phyloP scores from a whole-genome alignment of 2,329 filamentous ascomycete genomes.

The Juglanconis juglandina region DNA sequence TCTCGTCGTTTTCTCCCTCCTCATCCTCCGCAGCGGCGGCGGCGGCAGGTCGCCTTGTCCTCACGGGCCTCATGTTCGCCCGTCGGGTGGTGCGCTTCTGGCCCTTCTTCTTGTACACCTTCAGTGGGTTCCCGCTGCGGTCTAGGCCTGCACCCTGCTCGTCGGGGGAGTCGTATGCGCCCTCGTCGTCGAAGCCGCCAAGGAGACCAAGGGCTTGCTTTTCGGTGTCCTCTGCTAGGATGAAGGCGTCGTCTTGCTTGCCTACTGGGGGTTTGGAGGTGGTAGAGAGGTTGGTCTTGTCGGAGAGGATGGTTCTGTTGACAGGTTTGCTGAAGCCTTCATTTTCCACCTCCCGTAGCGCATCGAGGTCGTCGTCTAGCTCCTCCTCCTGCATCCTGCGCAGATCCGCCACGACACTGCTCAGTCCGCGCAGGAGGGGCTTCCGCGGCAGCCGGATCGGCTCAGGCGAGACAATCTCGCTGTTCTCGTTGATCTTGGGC shows the following conservation, averaged over 20 bases:
- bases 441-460: constrained; percentile 55
- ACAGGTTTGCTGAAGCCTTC: constrained; percentile 29
- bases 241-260: constrained; percentile 27
- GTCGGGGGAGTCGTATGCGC: constrained; percentile 50
- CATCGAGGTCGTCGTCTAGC: constrained; percentile 71
- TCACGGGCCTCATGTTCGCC: constrained; percentile 59
- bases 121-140: constrained; percentile 57
- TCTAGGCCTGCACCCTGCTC: constrained; percentile 47
- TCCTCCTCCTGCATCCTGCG: constrained; percentile 66
- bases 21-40: constrained; percentile 29
- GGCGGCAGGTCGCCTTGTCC: constrained; percentile 44
- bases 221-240: constrained; percentile 44
- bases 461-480: constrained; percentile 43
- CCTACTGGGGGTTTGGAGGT: not conserved
- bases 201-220: constrained; percentile 41
- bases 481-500: constrained; percentile 55
- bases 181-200: constrained; percentile 63
- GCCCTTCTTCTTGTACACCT: constrained; percentile 77
- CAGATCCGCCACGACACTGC: constrained; percentile 69
- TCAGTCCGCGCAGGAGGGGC: constrained; percentile 66
- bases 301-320: constrained; percentile 6
- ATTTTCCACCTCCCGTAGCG: constrained; percentile 66
- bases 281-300: not conserved
- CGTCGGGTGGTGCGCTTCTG: constrained; percentile 73
- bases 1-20: constrained; percentile 33